Conservation (phyloP, 2,329 filamentous ascomycete genomes). For the Reticulascus tulasneorum region DNA sequence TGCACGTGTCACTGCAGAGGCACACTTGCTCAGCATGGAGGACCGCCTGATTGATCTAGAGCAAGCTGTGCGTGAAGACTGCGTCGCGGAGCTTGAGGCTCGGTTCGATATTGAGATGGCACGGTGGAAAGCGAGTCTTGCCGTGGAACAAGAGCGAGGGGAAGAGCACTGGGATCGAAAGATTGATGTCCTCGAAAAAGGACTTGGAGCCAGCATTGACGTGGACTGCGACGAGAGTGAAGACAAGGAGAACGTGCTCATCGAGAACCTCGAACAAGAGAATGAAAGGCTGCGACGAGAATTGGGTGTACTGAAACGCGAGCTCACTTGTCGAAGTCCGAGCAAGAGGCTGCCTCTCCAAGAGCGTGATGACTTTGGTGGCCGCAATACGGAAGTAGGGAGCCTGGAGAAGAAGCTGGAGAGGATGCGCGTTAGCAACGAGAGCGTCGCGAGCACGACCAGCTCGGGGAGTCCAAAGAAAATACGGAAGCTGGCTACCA, state of each 20-base stretch:
- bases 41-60: constrained; percentile 67
- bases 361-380: constrained; percentile 46
- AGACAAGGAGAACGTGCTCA: constrained; percentile 58
- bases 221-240: constrained; percentile 42
- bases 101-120: constrained; percentile 70
- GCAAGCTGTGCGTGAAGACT: constrained; percentile 82
- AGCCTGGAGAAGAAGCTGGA: constrained; percentile 44
- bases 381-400: constrained; percentile 21
- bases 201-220: constrained; percentile 31
- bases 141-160: constrained; percentile 72
- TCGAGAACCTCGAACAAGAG: constrained; percentile 65
- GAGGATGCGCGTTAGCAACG: constrained; percentile 42
- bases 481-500: constrained; percentile 43
- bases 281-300: constrained; percentile 66
- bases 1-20: constrained; percentile 66
- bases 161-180: constrained; percentile 89
- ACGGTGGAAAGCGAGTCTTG: constrained; percentile 76
- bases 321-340: constrained; percentile 60
- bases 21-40: constrained; percentile 66
- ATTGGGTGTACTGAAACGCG: constrained; percentile 60
- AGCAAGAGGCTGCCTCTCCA: constrained; percentile 53
- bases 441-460: constrained; percentile 22
- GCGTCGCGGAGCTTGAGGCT: constrained; percentile 79
- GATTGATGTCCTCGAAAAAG: constrained; percentile 59
- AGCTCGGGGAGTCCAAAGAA: constrained; percentile 48